Conservation (phyloP, 2,329 filamentous ascomycete species). For the Fusarium citri region DNA sequence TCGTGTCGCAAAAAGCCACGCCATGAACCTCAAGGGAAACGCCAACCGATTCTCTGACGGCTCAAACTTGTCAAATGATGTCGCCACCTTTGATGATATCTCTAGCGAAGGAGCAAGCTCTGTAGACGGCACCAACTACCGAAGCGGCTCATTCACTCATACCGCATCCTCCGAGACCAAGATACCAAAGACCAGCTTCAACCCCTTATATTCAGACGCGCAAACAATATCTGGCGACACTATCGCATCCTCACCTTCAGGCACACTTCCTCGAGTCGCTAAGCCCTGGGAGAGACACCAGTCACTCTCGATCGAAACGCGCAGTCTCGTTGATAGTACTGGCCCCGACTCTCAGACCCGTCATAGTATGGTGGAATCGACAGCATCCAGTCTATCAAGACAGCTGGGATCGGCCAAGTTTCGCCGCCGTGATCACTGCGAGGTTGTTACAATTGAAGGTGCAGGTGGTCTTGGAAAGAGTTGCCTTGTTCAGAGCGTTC, state of each 20-base stretch:
- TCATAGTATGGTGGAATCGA: constrained; percentile 58
- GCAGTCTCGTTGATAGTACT: constrained; percentile 59
- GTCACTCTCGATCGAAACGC: constrained; percentile 62
- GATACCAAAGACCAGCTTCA: constrained; percentile 52
- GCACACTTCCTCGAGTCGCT: constrained; percentile 51
- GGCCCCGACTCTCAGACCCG: constrained; percentile 56
- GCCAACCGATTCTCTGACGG: constrained; percentile 63
- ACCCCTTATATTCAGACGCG: constrained; percentile 58
- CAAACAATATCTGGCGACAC: constrained; percentile 59
- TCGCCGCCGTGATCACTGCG: constrained; percentile 70
- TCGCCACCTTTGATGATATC: constrained; percentile 61
- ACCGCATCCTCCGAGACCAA: constrained; percentile 58
- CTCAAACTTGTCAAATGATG: constrained; percentile 65
- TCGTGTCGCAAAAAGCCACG: constrained; percentile 75
- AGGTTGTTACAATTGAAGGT: constrained; percentile 71
- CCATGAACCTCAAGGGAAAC: constrained; percentile 56
- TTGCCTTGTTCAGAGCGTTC: constrained; percentile 71
- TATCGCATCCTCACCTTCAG: constrained; percentile 60
- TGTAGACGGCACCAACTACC: constrained; percentile 61
- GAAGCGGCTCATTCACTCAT: constrained; percentile 63
- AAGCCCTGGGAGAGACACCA: constrained; percentile 66
- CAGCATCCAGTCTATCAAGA: constrained; percentile 63
- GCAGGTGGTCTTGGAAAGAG: constrained; percentile 74
- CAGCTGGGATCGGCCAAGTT: constrained; percentile 69
- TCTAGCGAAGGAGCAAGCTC: constrained; percentile 73